Conservation (phyloP, 306 rosid genomes). For the Trifolium fragiferum region DNA sequence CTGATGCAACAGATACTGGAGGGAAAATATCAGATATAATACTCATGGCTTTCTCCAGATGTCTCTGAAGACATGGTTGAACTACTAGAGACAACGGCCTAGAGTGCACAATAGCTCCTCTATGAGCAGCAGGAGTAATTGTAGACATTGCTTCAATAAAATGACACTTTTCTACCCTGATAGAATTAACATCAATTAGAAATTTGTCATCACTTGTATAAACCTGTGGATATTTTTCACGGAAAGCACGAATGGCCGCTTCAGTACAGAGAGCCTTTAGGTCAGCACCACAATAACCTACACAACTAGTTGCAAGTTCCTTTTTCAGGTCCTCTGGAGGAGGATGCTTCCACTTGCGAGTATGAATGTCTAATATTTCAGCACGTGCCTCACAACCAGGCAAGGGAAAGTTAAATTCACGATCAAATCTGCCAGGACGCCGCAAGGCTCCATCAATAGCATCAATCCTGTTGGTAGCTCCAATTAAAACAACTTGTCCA, state of each 20-base stretch:
- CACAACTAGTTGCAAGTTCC: constrained; percentile 98
- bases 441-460: constrained; percentile 99
- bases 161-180: constrained; percentile 82
- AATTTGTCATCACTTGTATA: constrained; percentile 95
- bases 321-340: constrained; percentile 72
- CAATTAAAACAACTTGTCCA: constrained; percentile 97
- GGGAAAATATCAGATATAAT: constrained; percentile 77
- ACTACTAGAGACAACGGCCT: constrained; percentile 93
- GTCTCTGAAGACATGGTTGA: constrained; percentile 81
- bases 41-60: constrained; percentile 72
- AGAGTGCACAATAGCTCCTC: constrained; percentile 92
- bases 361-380: constrained; percentile 90
- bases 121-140: constrained; percentile 98
- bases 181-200: constrained; percentile 93
- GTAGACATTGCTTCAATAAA: constrained; percentile 96
- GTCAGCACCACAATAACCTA: constrained; percentile 99
- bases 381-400: constrained; percentile 98
- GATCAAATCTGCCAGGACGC: constrained; percentile 98
- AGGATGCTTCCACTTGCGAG: constrained; percentile 97
- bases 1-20: constrained; percentile 65
- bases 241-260: constrained; percentile 98
- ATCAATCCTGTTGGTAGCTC: constrained; percentile 98
- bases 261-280: constrained; percentile 97
- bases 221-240: constrained; percentile 95
- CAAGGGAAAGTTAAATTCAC: constrained; percentile 90